Evolutionary conservation across 306 rosid genomes (phyloP).

Genomic region (Calophaca sinica): DNA sequence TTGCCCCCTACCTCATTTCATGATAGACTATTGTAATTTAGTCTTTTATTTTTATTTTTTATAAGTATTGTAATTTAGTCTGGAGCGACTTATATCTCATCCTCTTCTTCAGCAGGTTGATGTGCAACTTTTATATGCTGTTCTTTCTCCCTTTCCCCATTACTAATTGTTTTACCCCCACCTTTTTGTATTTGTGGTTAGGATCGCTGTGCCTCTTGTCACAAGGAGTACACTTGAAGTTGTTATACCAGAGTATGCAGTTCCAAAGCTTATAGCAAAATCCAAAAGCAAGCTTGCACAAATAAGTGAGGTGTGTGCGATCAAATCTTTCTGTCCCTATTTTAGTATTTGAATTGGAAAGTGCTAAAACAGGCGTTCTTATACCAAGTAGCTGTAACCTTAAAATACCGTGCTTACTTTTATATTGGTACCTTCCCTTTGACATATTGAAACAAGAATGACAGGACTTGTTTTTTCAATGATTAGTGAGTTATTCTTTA

Average conservation of each 20-base stretch:
- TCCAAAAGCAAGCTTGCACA: constrained; percentile 94
- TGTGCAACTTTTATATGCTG: not conserved
- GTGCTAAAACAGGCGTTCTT: constrained; percentile 14
- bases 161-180: constrained; percentile 7
- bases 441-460: constrained; percentile 26
- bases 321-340: constrained; percentile 37
- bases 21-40: constrained; percentile 20
- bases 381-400: constrained; percentile 21
- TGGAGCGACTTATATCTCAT: constrained; percentile 26
- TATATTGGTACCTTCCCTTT: not conserved
- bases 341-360: constrained; percentile 28
- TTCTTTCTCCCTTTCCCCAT: constrained; percentile 24
- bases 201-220: constrained; percentile 87
- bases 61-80: constrained; percentile 29
- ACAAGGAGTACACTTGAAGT: constrained; percentile 97
- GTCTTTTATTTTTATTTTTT: no score
- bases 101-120: constrained; percentile 15
- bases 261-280: constrained; percentile 85
- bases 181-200: constrained; percentile 42
- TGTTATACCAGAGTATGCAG: constrained; percentile 89
- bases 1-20: constrained; percentile 30
- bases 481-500: constrained; percentile 17
- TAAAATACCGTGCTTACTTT: constrained; percentile 8
- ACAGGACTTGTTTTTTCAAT: not conserved
- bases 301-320: constrained; percentile 85